phyloP scores from a whole-genome alignment of 495 filamentous ascomycete genomes.

The Endocarpon pusillum region DNA sequence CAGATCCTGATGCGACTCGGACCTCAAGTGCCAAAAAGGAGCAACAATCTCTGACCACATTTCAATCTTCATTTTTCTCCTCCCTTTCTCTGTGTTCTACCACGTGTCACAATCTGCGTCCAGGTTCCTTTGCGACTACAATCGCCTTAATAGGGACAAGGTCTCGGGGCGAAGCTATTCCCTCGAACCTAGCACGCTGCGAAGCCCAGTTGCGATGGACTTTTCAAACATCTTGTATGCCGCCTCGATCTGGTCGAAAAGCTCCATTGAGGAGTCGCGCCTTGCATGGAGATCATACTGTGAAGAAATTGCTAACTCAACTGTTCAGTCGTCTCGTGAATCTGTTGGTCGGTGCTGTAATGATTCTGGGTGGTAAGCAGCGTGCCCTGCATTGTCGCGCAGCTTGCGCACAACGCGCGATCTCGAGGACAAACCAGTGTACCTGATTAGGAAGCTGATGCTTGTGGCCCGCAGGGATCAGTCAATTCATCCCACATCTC shows the following conservation, averaged over 20 bases:
- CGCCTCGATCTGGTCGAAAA: neutral
- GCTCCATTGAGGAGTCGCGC: neutral
- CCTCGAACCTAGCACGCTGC: no score
- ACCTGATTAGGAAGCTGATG: neutral
- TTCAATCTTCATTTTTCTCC: no score
- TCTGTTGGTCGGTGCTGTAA: conserved; percentile 68
- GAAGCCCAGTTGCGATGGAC: conserved; percentile 36
- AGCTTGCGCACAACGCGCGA: neutral
- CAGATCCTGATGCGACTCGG: no score
- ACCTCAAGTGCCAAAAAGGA: no score
- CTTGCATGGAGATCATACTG: conserved; percentile 1
- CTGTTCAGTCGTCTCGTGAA: conserved; percentile 73
- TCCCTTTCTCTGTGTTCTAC: no score
- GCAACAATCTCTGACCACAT: no score
- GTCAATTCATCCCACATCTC: neutral
- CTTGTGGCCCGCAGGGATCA: neutral
- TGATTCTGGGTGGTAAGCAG: conserved; percentile 77
- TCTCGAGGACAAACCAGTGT: neutral
- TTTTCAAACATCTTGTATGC: conserved; percentile 43
- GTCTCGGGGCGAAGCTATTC: no score
- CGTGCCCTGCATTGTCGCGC: conserved; percentile 53
- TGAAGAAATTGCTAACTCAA: conserved; percentile 11
- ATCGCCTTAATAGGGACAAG: no score
- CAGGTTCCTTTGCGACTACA: no score
- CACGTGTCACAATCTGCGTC: no score